Evolutionary conservation across 306 rosid genomes (phyloP).

Genomic region (Citrullus colocynthis): DNA sequence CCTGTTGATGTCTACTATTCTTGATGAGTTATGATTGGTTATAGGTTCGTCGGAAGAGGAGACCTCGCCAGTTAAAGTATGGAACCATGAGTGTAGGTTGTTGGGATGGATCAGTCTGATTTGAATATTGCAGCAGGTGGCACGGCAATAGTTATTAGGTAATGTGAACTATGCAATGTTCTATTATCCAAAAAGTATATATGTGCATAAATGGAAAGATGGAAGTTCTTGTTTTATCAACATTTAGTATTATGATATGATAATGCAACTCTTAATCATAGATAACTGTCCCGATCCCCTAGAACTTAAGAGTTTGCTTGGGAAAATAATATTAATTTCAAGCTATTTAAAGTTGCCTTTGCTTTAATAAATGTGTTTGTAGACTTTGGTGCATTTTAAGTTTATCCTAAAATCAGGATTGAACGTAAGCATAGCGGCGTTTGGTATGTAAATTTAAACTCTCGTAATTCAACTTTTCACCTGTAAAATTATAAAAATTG

Average conservation of each 20-base stretch:
- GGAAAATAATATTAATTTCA: neutral
- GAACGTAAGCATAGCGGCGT: neutral
- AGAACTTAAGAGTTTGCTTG: neutral
- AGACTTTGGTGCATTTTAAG: neutral
- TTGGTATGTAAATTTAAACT: neutral
- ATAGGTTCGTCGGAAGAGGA: neutral
- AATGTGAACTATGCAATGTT: conserved; percentile 20
- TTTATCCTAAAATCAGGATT: neutral
- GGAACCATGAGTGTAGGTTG: neutral
- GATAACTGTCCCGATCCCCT: neutral
- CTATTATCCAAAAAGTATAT: conserved; percentile 21
- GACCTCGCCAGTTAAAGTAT: neutral
- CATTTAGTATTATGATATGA: conserved; percentile 5
- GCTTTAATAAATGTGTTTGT: neutral
- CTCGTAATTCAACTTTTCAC: no score
- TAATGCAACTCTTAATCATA: conserved; percentile 2
- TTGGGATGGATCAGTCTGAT: neutral
- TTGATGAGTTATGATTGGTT: conserved; percentile 46
- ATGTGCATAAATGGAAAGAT: conserved; percentile 35
- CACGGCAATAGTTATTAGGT: conserved; percentile 28
- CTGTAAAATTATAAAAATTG: no score
- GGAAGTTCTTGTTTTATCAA: conserved; percentile 13
- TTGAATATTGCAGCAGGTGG: conserved; percentile 13
- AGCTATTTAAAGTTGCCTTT: neutral
- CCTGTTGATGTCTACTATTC: conserved; percentile 59